These are phyloP conservation scores for Diaporthe destruens DNA, from an alignment of 2,329 filamentous ascomycete genomes.

Conservation along the genomic window DNA sequence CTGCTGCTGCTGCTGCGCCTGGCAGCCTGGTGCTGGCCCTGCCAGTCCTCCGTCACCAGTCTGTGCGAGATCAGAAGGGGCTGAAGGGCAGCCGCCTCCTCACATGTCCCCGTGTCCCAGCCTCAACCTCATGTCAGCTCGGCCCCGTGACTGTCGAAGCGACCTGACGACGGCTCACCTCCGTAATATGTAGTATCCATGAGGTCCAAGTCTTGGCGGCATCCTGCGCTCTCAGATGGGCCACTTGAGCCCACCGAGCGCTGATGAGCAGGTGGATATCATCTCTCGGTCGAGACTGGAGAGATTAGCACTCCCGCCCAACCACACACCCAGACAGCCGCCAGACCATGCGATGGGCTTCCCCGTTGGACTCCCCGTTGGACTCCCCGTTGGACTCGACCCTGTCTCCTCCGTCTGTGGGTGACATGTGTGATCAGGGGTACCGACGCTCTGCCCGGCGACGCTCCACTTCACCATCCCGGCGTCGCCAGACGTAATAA, in stretches of 20 bases:
- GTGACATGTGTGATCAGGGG: slow-evolving; percentile 32
- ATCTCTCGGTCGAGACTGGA: slow-evolving; percentile 13
- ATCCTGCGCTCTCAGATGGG: slow-evolving; percentile 21
- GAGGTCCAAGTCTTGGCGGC: slow-evolving; percentile 23
- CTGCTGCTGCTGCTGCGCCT: neutral
- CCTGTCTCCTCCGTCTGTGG: slow-evolving; percentile 15
- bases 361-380: slow-evolving; percentile 33
- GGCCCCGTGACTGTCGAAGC: slow-evolving; percentile 16
- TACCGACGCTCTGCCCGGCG: slow-evolving; percentile 35
- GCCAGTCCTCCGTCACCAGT: neutral
- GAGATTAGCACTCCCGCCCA: slow-evolving; percentile 28
- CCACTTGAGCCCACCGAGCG: slow-evolving; percentile 17
- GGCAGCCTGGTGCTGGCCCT: neutral
- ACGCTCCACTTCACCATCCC: slow-evolving; percentile 21
- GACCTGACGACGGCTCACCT: slow-evolving; percentile 3
- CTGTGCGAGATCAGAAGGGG: slow-evolving; percentile 6
- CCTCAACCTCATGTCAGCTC: neutral
- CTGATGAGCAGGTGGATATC: slow-evolving; percentile 32
- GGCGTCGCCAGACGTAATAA: slow-evolving; percentile 51
- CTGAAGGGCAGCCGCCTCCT: neutral
- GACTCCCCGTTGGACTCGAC: too few relatives aligned
- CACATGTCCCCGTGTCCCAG: neutral
- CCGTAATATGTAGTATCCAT: too few relatives aligned
- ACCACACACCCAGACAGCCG: neutral
- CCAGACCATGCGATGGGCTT: slow-evolving; percentile 15